A percentile compares a stretch with the other conserved stretches of the same genome.
phyloP scores from a whole-genome alignment of 2,329 filamentous ascomycete genomes.

The Fusarium secorum region DNA sequence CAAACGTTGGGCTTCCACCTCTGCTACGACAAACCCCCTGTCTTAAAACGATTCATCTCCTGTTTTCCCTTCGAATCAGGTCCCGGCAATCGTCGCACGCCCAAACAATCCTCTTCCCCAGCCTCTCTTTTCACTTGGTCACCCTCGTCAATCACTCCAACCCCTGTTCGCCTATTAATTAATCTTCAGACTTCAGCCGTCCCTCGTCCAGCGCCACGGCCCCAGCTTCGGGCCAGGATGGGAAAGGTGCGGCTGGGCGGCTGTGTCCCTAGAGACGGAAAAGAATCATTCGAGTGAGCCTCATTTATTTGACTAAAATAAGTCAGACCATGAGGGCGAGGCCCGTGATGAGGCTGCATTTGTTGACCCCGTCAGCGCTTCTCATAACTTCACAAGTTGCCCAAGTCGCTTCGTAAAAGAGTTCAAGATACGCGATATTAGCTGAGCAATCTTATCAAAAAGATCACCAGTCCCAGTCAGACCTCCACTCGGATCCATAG shows the following conservation, averaged over 20 bases:
- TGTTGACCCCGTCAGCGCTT: not conserved
- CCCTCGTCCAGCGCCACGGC: constrained; percentile 11
- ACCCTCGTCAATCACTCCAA: constrained; percentile 9
- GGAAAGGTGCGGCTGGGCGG: constrained; percentile 13
- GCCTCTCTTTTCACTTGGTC: constrained; percentile 10
- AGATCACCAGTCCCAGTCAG: constrained; percentile 1
- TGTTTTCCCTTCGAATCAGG: constrained; percentile 14
- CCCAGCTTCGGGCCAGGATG: constrained; percentile 8
- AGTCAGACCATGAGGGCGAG: not conserved
- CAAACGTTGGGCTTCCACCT: constrained; percentile 7
- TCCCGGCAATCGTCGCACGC: constrained; percentile 5
- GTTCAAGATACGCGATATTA: not conserved
- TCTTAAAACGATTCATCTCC: not conserved
- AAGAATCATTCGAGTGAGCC: constrained; percentile 25
- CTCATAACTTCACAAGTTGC: not conserved
- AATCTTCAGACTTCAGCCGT: constrained; percentile 9
- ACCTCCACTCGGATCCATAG: not conserved
- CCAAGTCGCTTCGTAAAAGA: not conserved
- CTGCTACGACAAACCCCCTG: constrained; percentile 3
- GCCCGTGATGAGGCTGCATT: not conserved
- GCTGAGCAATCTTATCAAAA: not conserved
- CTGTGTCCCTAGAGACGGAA: constrained; percentile 11
- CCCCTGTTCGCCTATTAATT: constrained; percentile 14
- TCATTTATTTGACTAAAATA: constrained; percentile 9
- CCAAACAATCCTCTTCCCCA: constrained; percentile 9